Conservation (phyloP, 2,329 filamentous ascomycete species). For the Plectosphaerella sp. region DNA sequence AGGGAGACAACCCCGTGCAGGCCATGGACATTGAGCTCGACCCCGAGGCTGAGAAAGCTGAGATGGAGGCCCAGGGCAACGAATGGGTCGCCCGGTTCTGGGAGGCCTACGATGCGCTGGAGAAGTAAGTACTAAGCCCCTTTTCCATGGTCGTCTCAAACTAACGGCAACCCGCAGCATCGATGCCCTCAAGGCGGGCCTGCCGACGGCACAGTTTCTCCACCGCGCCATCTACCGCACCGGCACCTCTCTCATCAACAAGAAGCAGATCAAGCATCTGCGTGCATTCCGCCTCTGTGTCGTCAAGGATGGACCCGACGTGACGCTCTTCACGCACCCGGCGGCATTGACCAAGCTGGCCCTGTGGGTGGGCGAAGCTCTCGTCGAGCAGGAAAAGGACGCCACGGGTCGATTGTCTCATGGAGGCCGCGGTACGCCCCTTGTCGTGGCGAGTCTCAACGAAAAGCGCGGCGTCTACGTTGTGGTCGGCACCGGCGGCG, state of each 20-base stretch:
- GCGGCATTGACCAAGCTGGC: conserved; percentile 91
- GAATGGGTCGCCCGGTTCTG: conserved; percentile 66
- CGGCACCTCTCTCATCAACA: conserved; percentile 84
- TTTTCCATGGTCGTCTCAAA: conserved; percentile 20
- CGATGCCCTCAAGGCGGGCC: conserved; percentile 67
- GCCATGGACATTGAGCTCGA: conserved; percentile 22
- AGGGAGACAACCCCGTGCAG: conserved; percentile 29
- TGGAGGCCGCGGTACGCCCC: conserved; percentile 70
- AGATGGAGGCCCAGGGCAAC: conserved; percentile 49
- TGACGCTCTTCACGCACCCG: conserved; percentile 86
- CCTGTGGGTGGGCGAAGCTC: conserved; percentile 89
- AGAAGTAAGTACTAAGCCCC: conserved; percentile 48
- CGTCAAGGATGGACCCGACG: conserved; percentile 91
- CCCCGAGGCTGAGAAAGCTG: conserved; percentile 38
- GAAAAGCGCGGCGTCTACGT: conserved; percentile 85
- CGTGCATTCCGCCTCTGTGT: conserved; percentile 92
- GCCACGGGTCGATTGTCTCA: conserved; percentile 62
- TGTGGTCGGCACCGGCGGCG: conserved; percentile 87
- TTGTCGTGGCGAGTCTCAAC: conserved; percentile 87
- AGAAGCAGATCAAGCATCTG: conserved; percentile 89
- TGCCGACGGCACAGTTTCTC: conserved; percentile 82
- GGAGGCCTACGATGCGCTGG: conserved; percentile 68
- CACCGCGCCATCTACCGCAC: conserved; percentile 91
- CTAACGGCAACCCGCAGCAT: conserved; percentile 52
- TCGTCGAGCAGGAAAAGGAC: conserved; percentile 83